Percentiles rank a stretch among this genome's conserved stretches.
Conservation (phyloP, 768 basidiomycete genomes). For the Calocybe indica region DNA sequence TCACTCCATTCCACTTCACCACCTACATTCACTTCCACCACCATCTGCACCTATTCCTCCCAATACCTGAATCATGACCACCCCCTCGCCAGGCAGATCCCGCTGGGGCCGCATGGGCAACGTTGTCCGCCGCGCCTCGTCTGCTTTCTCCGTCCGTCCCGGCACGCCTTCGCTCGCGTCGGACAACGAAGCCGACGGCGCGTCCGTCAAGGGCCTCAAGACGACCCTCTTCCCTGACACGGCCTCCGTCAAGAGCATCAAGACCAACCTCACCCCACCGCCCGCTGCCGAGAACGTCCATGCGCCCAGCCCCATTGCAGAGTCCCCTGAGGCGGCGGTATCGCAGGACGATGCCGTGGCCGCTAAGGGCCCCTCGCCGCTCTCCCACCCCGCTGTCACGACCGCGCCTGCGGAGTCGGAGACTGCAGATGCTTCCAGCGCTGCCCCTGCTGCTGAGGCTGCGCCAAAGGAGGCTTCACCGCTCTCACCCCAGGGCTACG, state of each 20-base stretch:
- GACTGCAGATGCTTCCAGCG: background rate
- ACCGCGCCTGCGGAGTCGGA: slow-evolving; percentile 6
- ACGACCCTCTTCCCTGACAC: slow-evolving; percentile 6
- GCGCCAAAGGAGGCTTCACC: background rate
- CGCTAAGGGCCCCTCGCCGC: slow-evolving; percentile 35
- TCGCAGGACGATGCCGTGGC: slow-evolving; percentile 29
- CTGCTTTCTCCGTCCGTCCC: slow-evolving; percentile 30
- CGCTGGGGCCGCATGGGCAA: slow-evolving; percentile 58
- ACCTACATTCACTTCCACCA: slow-evolving; percentile 8
- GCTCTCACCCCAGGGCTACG: slow-evolving; percentile 19
- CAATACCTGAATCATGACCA: slow-evolving; percentile 20
- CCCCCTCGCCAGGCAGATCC: slow-evolving; percentile 28
- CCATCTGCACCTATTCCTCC: slow-evolving; percentile 1
- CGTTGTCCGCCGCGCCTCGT: slow-evolving; percentile 57
- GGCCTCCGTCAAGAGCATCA: slow-evolving; percentile 1
- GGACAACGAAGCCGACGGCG: slow-evolving; percentile 18
- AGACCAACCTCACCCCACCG: slow-evolving; percentile 15
- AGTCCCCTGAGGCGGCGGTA: slow-evolving; percentile 59
- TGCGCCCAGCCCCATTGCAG: slow-evolving; percentile 61
- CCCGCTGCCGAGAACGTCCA: slow-evolving; percentile 12
- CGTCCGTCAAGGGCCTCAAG: slow-evolving; percentile 20
- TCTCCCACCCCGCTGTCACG: slow-evolving; percentile 23
- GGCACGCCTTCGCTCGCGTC: slow-evolving; percentile 25
- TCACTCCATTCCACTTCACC: slow-evolving; percentile 8
- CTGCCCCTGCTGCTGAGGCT: slow-evolving; percentile 4